A percentile compares a stretch with the other conserved stretches of the same genome.
Conservation (phyloP, 73 alveolate genomes). For the Durusdinium trenchii region DNA sequence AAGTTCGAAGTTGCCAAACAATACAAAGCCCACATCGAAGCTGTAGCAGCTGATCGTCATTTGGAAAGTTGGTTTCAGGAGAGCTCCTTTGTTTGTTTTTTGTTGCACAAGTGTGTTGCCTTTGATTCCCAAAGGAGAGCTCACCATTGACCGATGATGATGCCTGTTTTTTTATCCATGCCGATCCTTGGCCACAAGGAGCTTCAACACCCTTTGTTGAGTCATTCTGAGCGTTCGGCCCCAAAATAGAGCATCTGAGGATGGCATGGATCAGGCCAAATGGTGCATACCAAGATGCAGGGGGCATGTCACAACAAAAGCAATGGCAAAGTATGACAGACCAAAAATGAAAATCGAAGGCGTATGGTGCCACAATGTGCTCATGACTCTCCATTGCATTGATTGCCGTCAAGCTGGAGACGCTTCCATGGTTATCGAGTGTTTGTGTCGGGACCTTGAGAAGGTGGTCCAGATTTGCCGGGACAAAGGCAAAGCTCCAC, state of each 20-base stretch:
- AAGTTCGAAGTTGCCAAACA: background rate
- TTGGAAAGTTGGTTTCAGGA: background rate
- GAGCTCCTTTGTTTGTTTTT: too few relatives aligned
- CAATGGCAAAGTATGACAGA: background rate
- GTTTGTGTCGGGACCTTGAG: background rate
- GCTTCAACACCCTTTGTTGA: background rate
- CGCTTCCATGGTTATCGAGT: background rate
- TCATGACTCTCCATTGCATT: background rate
- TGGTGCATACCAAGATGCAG: background rate
- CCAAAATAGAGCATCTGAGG: background rate
- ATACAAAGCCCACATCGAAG: background rate
- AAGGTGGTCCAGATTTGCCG: background rate
- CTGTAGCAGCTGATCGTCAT: background rate
- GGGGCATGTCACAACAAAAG: background rate
- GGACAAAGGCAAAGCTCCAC: background rate
- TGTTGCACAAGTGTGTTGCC: too few relatives aligned
- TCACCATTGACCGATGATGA: background rate
- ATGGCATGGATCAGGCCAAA: constrained; percentile 54
- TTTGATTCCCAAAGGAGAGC: background rate
- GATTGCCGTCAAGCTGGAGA: background rate
- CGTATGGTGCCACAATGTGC: background rate
- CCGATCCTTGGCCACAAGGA: background rate
- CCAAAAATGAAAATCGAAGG: constrained; percentile 5
- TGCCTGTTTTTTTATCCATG: background rate
- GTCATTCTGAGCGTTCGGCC: background rate